phyloP scores from a whole-genome alignment of 169 alveolate genomes.

The Plasmodium falciparum region DNA sequence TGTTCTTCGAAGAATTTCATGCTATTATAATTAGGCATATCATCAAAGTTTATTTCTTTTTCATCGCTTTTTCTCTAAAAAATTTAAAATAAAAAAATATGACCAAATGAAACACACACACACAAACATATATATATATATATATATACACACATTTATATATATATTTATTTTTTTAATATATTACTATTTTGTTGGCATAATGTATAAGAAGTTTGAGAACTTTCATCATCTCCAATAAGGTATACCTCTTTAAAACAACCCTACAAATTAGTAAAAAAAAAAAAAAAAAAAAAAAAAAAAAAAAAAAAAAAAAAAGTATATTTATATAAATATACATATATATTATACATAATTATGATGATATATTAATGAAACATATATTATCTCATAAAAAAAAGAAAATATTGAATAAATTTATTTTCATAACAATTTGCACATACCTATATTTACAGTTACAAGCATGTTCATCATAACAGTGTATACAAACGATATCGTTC shows the following conservation, averaged over 20 bases:
- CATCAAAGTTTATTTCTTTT: constrained; percentile 25
- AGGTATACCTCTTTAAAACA: constrained; percentile 56
- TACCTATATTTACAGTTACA: constrained; percentile 56
- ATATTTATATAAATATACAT: background rate
- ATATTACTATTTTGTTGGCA: constrained; percentile 59
- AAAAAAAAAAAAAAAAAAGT: background rate
- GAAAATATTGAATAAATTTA: background rate
- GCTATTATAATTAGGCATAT: constrained; percentile 47
- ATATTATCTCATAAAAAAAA: constrained; percentile 3
- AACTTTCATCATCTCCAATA: constrained; percentile 51
- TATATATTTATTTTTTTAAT: background rate
- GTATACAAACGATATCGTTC: constrained; percentile 47
- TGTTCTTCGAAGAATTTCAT: constrained; percentile 55
- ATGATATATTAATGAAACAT: background rate
- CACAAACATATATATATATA: too few species aligned
- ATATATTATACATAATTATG: background rate
- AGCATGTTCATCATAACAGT: constrained; percentile 51
- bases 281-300: background rate
- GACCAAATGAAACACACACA: background rate
- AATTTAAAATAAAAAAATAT: background rate
- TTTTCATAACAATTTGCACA: background rate
- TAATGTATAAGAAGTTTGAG: constrained; percentile 37
- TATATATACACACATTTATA: background rate
- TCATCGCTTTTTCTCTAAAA: constrained; percentile 39
- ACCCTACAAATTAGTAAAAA: constrained; percentile 17